Percentiles rank a stretch among this genome's conserved stretches.
Conservation (phyloP, 805 yeast species). For the Candida manassasensis region DNA sequence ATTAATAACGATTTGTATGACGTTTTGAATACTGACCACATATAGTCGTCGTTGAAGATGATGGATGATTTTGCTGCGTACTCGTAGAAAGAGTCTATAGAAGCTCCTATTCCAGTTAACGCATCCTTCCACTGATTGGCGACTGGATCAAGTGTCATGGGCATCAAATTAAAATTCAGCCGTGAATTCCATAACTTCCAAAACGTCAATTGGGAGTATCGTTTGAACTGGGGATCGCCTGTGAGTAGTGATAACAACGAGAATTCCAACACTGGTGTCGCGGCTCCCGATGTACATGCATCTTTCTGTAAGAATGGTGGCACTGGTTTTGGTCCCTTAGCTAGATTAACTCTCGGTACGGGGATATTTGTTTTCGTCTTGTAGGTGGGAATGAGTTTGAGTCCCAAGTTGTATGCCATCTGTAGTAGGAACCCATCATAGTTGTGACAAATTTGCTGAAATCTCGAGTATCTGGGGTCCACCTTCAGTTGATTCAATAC, state of each 20-base stretch:
- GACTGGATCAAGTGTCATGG: slow-evolving; percentile 69
- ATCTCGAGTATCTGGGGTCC: slow-evolving; percentile 28
- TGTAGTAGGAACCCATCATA: slow-evolving; percentile 72
- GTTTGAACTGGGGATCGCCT: slow-evolving; percentile 66
- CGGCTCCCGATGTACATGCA: slow-evolving; percentile 86
- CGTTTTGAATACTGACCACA: slow-evolving; percentile 51
- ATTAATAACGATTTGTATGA: slow-evolving; percentile 53
- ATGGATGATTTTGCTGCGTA: slow-evolving; percentile 77
- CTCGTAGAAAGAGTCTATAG: slow-evolving; percentile 87
- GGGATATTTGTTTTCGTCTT: slow-evolving; percentile 64
- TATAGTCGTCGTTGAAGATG: slow-evolving; percentile 56
- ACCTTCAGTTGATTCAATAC: slow-evolving; percentile 8
- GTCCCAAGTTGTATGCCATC: slow-evolving; percentile 74
- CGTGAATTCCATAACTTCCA: slow-evolving; percentile 67
- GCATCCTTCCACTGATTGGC: slow-evolving; percentile 52
- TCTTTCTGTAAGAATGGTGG: slow-evolving; percentile 48
- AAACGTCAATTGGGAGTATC: slow-evolving; percentile 56
- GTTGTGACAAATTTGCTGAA: slow-evolving; percentile 17
- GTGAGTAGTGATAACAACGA: slow-evolving; percentile 71
- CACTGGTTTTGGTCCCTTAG: slow-evolving; percentile 43
- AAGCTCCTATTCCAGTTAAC: slow-evolving; percentile 82
- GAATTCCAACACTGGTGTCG: slow-evolving; percentile 77
- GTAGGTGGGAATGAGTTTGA: slow-evolving; percentile 65
- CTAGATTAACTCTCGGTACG: slow-evolving; percentile 70
- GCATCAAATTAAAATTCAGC: slow-evolving; percentile 58